Evolutionary conservation across 176 grass and related monocot species (phyloP).

Genomic region (Eragrostis nindensis): DNA sequence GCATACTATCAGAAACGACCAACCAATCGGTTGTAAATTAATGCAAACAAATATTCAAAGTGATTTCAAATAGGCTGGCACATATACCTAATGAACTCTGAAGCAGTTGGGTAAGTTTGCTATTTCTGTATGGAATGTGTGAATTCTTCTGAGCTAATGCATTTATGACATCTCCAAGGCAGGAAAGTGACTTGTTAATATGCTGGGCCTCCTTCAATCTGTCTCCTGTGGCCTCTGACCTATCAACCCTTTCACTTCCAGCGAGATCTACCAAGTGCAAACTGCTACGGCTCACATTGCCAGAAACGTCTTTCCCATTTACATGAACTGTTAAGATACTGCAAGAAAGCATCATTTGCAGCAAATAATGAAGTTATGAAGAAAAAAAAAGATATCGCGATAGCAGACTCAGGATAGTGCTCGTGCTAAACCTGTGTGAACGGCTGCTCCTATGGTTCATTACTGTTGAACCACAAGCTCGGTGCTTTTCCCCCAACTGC

Average conservation of each 20-base stretch:
- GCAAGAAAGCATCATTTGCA: conserved; percentile 39
- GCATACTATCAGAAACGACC: conserved; percentile 28
- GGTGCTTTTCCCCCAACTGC: conserved; percentile 75
- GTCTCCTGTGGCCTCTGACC: conserved; percentile 80
- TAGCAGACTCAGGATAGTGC: conserved; percentile 19
- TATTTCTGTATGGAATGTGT: conserved; percentile 93
- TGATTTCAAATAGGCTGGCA: conserved; percentile 20
- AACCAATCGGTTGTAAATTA: conserved; percentile 22
- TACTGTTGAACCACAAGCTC: conserved; percentile 75
- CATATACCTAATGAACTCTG: conserved; percentile 84
- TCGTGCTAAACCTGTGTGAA: conserved; percentile 70
- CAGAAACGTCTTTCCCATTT: conserved; percentile 69
- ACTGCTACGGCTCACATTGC: conserved; percentile 56
- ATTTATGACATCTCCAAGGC: conserved; percentile 95
- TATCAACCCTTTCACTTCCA: conserved; percentile 90
- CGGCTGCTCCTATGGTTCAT: conserved; percentile 89
- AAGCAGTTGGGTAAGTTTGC: conserved; percentile 88
- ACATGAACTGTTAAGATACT: conserved; percentile 92
- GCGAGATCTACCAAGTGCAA: conserved; percentile 97
- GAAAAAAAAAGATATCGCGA: conserved; percentile 4
- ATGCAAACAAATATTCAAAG: background rate
- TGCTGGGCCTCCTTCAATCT: conserved; percentile 78
- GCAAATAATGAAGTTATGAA: conserved; percentile 12
- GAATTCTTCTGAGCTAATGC: conserved; percentile 91
- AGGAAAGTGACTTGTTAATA: conserved; percentile 94